Base-by-base conservation (phyloP, 495 filamentous ascomycete genomes). In the Hypoxylon lenormandii region DNA sequence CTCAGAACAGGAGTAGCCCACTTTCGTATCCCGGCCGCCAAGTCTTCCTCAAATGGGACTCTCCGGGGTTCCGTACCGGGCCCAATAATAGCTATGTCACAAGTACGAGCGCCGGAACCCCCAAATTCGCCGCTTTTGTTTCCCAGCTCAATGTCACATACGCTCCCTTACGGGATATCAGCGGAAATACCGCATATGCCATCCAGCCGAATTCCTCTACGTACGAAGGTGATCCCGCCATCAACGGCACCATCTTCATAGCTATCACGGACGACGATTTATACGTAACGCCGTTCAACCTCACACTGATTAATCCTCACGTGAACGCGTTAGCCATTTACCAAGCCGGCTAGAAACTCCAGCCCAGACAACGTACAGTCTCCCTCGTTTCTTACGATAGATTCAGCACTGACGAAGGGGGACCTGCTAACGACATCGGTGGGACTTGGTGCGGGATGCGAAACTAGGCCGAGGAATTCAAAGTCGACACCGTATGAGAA, bases 81-180 rank as follows among this genome's bases (percentile, higher is more conserved):
- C 93, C 92, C 1, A 94, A 97, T 73, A 90, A 90, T 74, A 89
- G 83, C 69, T 96, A 96, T 72, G 70, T 92, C 16, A 96, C 93
- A 0, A 78, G 84, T 5, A 82, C 81, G 0, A 75, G 64, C 0
- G 91, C 89, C 4, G 84, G 85, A 0, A 63, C 72, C 2, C 89
- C 92, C 0, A 75, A 76, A 40, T 97, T 84, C 38, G 93, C 93
- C 1, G 85, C 85, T 0, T 97, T 91, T 92, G 86, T 90, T 7
- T 83, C 80, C n/a, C 93, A 96, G 84, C 79, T 96, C 30, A 96
- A 97, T 66, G 81, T 92, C 21, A 96, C 93, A 0, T 96, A 96
- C 76, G 87, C 92, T 1, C 81, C 88, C 0, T 77, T 96, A 64
- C 83, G 76, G 4, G 73, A 89, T 51, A 80, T 82, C 1, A 78